Base-by-base conservation (phyloP, 2,329 filamentous ascomycete genomes). In the Neonectria punicea region DNA sequence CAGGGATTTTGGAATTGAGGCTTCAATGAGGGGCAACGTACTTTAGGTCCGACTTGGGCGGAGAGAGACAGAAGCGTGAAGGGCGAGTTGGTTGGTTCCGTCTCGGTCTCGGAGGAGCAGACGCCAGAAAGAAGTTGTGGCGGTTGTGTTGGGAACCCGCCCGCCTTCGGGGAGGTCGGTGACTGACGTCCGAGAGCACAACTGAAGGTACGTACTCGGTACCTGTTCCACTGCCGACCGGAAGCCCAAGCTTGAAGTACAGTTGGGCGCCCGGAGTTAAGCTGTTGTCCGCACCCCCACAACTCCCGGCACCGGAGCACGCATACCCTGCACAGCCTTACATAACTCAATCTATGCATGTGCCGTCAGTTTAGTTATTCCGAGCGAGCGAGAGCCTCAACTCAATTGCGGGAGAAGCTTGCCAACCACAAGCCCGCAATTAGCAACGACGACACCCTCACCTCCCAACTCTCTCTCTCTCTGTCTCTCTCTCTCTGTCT, bases 381-480 rank as follows among this genome's bases (percentile, higher is more conserved):
- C 67, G 71, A 67, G 51, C 61, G 25, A 56, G 20, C 14, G 14
- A 34, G 49, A 71, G 63, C 65, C 68, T 67, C 67, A 70, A 61
- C 28, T 36, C 53, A 59, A 64, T 46, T 58, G 50, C 59, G 54
- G 56, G 66, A 63, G 36, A 68, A 61, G 68, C 66, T 74, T 74
- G 71, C 73, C 73, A 74, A 74, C 72, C 72, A 74, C 68, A 73
- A 69, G 72, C 70, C 65, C 63, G 67, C 66, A 72, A 74, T 74
- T 74, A 74, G 67, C 72, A 72, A 67, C 67, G 58, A 16, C 39
- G 41, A 71, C 67, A 46, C 53, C 49, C 43, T 58, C 30, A 41
- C 59, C 59, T 47, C 43, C 50, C 47, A 67, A 39, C 28, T 44
- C 36, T 50, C 47, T 41, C 57, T 43, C 57, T 44, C 49, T 16